These are phyloP conservation scores for Huntiella bhutanensis DNA, from an alignment of 2,329 filamentous ascomycete genomes.

Conservation along the genomic window DNA sequence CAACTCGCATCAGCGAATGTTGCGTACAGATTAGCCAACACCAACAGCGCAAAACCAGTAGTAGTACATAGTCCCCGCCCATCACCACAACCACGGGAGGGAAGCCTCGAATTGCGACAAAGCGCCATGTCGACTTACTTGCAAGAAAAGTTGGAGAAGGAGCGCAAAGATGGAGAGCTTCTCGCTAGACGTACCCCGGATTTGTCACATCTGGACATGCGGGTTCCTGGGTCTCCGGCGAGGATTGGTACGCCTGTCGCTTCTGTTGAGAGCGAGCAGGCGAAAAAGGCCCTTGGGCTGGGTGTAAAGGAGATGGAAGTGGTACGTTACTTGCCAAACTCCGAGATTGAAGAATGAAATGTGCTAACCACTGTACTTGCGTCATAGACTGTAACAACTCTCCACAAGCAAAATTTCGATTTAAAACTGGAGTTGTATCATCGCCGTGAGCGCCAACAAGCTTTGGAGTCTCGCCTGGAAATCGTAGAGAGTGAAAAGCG, in stretches of 20 bases:
- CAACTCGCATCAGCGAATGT: slow-evolving; percentile 20
- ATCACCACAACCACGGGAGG: slow-evolving; percentile 23
- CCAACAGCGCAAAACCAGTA: slow-evolving; percentile 19
- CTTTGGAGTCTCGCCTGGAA: slow-evolving; percentile 38
- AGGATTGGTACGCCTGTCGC: slow-evolving; percentile 8
- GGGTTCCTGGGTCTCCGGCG: slow-evolving; percentile 6
- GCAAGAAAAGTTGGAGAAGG: slow-evolving; percentile 34
- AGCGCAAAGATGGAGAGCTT: slow-evolving; percentile 17
- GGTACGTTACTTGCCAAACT: slow-evolving; percentile 21
- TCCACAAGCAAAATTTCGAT: slow-evolving; percentile 62
- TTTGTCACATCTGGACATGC: slow-evolving; percentile 4
- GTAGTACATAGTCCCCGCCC: slow-evolving; percentile 21
- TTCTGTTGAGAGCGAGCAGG: slow-evolving; percentile 19
- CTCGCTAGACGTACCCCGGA: slow-evolving; percentile 8
- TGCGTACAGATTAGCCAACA: slow-evolving; percentile 21
- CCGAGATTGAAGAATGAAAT: slow-evolving; percentile 3
- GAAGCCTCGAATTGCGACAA: slow-evolving; percentile 23
- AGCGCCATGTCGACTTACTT: slow-evolving; percentile 30
- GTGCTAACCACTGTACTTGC: slow-evolving; percentile 6
- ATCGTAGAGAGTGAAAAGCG: slow-evolving; percentile 32
- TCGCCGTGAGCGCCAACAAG: slow-evolving; percentile 42
- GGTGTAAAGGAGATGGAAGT: slow-evolving; percentile 51
- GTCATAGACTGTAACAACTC: slow-evolving; percentile 39
- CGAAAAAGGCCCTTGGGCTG: slow-evolving; percentile 29
- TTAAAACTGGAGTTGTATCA: slow-evolving; percentile 57